Evolutionary conservation across 306 rosid genomes (phyloP).

Genomic region (Sicyos baderoa): DNA sequence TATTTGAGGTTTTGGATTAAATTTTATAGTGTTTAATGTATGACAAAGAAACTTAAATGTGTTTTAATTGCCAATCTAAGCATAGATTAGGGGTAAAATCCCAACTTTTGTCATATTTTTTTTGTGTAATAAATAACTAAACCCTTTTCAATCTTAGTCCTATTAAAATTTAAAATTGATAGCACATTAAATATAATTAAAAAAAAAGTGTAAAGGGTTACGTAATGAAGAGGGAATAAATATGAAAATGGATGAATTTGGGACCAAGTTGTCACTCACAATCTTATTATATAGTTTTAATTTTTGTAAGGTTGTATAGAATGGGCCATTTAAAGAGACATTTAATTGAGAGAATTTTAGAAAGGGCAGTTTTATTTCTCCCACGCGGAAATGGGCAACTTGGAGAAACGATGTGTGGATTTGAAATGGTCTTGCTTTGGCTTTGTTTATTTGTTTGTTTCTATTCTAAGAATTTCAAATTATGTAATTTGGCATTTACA

Average conservation of each 20-base stretch:
- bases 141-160: no score
- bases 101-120: no score
- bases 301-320: not conserved
- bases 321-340: conserved; percentile 7
- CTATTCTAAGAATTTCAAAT: not conserved
- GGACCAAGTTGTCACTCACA: not conserved
- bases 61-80: no score
- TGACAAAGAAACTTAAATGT: no score
- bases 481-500: not conserved
- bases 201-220: no score
- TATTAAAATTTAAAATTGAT: no score
- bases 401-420: not conserved
- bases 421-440: not conserved
- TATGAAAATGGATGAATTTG: not conserved
- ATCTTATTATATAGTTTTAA: not conserved
- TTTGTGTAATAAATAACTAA: no score
- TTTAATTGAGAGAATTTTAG: not conserved
- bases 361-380: not conserved
- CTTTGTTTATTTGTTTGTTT: not conserved
- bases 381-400: conserved; percentile 5
- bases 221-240: no score
- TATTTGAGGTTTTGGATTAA: no score
- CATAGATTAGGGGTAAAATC: no score
- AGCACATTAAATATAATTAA: no score
- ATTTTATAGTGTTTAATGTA: no score